Base-by-base conservation (phyloP, 768 basidiomycete species). In the Trametes cinnabarina region DNA sequence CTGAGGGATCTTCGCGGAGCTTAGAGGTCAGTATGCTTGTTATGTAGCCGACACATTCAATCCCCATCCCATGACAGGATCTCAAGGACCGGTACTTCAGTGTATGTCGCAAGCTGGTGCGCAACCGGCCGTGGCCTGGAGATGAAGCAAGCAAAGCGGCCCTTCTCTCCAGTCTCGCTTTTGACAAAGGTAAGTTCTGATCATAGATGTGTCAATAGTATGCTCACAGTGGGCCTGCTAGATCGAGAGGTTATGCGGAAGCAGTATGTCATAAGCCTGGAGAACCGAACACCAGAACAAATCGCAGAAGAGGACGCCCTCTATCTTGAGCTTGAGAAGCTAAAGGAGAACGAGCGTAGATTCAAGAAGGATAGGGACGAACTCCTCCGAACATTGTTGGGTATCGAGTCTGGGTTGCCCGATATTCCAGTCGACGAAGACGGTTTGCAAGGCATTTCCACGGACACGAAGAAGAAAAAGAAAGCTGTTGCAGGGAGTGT, bases 271-370 rank as follows among this genome's bases (percentile, higher is more conserved):
- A 74, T 80, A 9, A 90, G 86, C 59, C 83, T 98, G n/a, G 92
- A 94, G 73, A 84, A 82, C 55, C 86, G 96, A n/a, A 90, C 93
- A 0, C 81, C 86, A 4, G 85, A 89, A 47, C 92, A 98, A 73
- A 87, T 96, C 42, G 88, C 87, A 17, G 95, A 99, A 70, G 97
- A 98, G 77, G 95, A 98, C 66, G 90, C 92, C 8, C 78, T 99
- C 3, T 98, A 91, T 73, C 76, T 98, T 61, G 94, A 98, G 71
- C 82, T 96, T 48, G 94, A 95, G 68, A 85, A 92, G n/a, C 80
- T 99, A 48, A 95, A 98, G 69, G 96, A 98, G 73, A 92, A 81
- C 58, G 94, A 97, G 69, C 82, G 88, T 30, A 81, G 81, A 51
- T 98, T 94, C 77, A 90, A 88, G 73, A 85, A 84, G 62, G 94